Evolutionary conservation across 208 protist species (phyloP).

Genomic region (Endotrypanum monterogeii): DNA sequence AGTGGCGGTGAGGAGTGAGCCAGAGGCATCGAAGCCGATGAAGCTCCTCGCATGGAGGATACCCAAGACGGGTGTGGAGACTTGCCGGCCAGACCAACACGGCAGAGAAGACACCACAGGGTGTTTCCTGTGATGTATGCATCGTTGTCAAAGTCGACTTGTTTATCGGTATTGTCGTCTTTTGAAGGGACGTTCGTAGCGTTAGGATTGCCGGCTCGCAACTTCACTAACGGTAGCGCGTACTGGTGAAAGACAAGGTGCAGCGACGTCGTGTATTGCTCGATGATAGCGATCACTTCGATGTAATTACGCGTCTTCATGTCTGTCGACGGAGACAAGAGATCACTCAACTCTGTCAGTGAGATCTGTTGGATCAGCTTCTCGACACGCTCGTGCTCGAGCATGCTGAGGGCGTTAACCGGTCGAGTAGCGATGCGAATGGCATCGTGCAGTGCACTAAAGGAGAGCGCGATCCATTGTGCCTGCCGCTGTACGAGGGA

Average conservation of each 20-base stretch:
- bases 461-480: slow-evolving; percentile 68
- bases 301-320: slow-evolving; percentile 48
- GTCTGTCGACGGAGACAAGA: slow-evolving; percentile 46
- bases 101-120: slow-evolving; percentile 63
- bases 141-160: not conserved
- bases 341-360: slow-evolving; percentile 49
- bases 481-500: slow-evolving; percentile 53
- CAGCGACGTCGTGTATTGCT: slow-evolving; percentile 54
- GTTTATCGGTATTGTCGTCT: not conserved
- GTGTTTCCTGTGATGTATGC: slow-evolving; percentile 48
- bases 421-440: slow-evolving; percentile 34
- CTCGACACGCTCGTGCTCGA: slow-evolving; percentile 55
- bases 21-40: not conserved
- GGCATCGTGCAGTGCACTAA: slow-evolving; percentile 73
- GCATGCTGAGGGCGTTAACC: slow-evolving; percentile 32
- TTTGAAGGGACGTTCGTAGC: not conserved
- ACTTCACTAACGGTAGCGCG: slow-evolving; percentile 29
- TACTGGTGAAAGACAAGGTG: slow-evolving; percentile 57
- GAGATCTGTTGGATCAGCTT: slow-evolving; percentile 47
- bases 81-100: slow-evolving; percentile 54
- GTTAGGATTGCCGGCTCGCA: slow-evolving; percentile 7
- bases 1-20: slow-evolving; percentile 9
- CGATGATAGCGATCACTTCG: slow-evolving; percentile 45
- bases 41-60: slow-evolving; percentile 1
- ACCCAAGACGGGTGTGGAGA: slow-evolving; percentile 14